Evolutionary conservation across 768 basidiomycete species (phyloP), one percentile per base, ranked within the genome.

Genomic region (Leccinum pellstonianum): DNA sequence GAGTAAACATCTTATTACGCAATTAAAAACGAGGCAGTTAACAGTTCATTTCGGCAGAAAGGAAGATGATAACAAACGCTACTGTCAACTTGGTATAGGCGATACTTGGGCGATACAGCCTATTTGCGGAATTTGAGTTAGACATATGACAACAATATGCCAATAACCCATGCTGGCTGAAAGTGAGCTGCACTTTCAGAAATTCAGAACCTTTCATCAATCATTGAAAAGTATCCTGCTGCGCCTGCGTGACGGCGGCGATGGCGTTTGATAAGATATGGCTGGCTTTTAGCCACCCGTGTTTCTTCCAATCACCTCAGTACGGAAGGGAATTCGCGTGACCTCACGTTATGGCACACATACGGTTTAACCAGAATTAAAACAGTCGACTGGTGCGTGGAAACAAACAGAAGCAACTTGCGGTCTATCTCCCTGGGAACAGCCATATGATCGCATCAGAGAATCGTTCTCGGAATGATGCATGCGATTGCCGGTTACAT

Each of bases 381-480:
- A 35, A 25, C 25, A 49, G 17, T 23, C 25, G 56, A 49, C 52
- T 56, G 49, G 48, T 50, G 41, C 37, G 56, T 68, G 52, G 67
- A 62, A 33, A 60, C 58, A 17, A 48, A 41, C 27, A 29, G 17
- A 52, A 11, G 43, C 15, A 46, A 65, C 55, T 60, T 63, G 51
- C 68, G 69, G 54, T 60, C 59, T 69, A 69, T 71, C 69, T 43
- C 68, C 68, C 62, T 59, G 52, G 67, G 23, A 57, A 60, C 53
- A 53, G 19, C 54, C 57, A 65, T 63, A 54, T 62, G 64, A 65
- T 54, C 41, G 46, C 37, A 57, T 60, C 41, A 43, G n/a, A 5
- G 23, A 29, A 67, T 64, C 10, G n/a, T 43, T 43, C 66, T 64
- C 51, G 67, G 68, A 68, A 62, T 53, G 65, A 55, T 70, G 61